A percentile compares a stretch with the other conserved stretches of the same genome.
phyloP scores from a whole-genome alignment of 768 basidiomycete species.

The Albatrellus ellisii region DNA sequence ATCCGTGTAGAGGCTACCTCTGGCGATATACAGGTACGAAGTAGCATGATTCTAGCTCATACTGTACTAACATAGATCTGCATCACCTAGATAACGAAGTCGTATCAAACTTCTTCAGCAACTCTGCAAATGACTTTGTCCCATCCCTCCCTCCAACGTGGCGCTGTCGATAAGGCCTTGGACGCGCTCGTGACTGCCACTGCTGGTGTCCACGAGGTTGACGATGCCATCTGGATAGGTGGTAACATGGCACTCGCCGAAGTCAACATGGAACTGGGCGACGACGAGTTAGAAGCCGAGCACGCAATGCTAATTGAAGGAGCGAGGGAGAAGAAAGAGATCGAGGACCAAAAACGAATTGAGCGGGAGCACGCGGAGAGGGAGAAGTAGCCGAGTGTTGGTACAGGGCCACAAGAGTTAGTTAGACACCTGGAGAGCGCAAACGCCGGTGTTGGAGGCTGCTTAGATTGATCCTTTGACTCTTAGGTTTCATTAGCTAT shows the following conservation, averaged over 20 bases:
- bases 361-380: constrained; percentile 7
- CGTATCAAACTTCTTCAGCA: constrained; percentile 71
- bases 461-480: too few species aligned
- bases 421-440: too few species aligned
- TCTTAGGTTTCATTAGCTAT: too few species aligned
- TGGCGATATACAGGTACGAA: constrained; percentile 71
- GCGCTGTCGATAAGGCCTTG: constrained; percentile 75
- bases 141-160: constrained; percentile 70
- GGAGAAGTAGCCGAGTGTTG: too few species aligned
- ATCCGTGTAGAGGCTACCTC: constrained; percentile 81
- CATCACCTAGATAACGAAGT: constrained; percentile 82
- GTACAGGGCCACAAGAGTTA: too few species aligned
- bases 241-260: constrained; percentile 39
- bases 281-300: constrained; percentile 53
- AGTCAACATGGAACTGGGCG: constrained; percentile 30
- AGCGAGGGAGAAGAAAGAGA: constrained; percentile 20
- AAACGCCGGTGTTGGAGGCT: too few species aligned
- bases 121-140: constrained; percentile 67
- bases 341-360: constrained; percentile 9
- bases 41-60: background rate
- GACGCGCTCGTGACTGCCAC: constrained; percentile 77
- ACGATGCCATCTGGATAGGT: constrained; percentile 60
- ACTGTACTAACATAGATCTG: background rate
- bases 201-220: constrained; percentile 70
- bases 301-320: constrained; percentile 41